Evolutionary conservation across 108 stramenopile species (phyloP).

Genomic region (Skeletonema grethae): DNA sequence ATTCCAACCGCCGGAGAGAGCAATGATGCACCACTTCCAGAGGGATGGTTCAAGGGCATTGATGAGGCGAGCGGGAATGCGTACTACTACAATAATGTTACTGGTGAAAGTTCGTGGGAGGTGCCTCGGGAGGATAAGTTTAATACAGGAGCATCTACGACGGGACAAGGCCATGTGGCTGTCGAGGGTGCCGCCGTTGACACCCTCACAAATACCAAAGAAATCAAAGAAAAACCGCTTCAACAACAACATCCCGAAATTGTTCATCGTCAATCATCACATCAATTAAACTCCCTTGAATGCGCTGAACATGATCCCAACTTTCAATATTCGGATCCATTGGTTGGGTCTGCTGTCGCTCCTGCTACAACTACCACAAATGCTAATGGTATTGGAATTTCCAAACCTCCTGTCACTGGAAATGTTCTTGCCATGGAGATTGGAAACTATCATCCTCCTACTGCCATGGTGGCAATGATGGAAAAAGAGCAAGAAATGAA

Average conservation of each 20-base stretch:
- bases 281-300: conserved; percentile 13
- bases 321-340: conserved; percentile 15
- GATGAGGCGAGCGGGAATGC: background rate
- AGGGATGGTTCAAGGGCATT: background rate
- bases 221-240: background rate
- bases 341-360: conserved; percentile 4
- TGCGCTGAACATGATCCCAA: conserved; percentile 3
- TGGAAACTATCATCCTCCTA: background rate
- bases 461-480: conserved; percentile 6
- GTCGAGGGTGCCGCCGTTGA: background rate
- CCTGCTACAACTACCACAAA: background rate
- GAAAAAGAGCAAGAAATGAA: background rate
- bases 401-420: background rate
- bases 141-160: background rate
- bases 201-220: background rate
- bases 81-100: conserved; percentile 82
- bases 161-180: background rate
- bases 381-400: background rate
- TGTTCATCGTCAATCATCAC: conserved; percentile 7
- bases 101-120: conserved; percentile 85
- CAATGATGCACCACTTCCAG: background rate
- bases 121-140: conserved; percentile 37
- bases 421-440: conserved; percentile 6
- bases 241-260: conserved; percentile 9
- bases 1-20: background rate